These are phyloP conservation scores for Globisporangium viniferum DNA, from an alignment of 352 stramenopile genomes.

Conservation along the genomic window DNA sequence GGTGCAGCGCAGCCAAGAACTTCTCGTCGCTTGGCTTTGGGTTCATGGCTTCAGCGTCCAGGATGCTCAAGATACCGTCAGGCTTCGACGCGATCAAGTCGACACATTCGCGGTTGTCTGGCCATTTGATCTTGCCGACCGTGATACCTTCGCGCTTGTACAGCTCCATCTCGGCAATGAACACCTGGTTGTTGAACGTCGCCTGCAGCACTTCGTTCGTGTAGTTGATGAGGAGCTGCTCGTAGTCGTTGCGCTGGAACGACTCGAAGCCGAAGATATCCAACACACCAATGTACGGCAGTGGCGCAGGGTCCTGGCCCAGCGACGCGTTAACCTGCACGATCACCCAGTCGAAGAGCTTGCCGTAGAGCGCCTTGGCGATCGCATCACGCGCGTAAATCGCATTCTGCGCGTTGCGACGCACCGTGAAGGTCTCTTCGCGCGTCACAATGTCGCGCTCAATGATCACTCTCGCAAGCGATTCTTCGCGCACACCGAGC, in stretches of 20 bases:
- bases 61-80: slow-evolving; percentile 71
- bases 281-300: slow-evolving; percentile 89
- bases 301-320: slow-evolving; percentile 64
- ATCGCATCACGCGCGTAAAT: slow-evolving; percentile 90
- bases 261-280: slow-evolving; percentile 92
- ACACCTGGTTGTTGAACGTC: slow-evolving; percentile 89
- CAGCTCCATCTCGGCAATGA: slow-evolving; percentile 88
- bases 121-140: slow-evolving; percentile 88
- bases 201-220: slow-evolving; percentile 87
- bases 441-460: slow-evolving; percentile 84
- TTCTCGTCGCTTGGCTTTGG: slow-evolving; percentile 88
- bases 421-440: slow-evolving; percentile 80
- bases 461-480: slow-evolving; percentile 79
- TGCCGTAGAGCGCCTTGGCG: slow-evolving; percentile 92
- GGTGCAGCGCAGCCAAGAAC: slow-evolving; percentile 82
- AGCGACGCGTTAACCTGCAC: slow-evolving; percentile 88
- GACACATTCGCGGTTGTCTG: slow-evolving; percentile 90
- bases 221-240: slow-evolving; percentile 91
- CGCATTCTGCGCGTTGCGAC: slow-evolving; percentile 76
- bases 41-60: slow-evolving; percentile 89
- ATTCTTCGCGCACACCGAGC: slow-evolving; percentile 59
- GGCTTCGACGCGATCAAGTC: slow-evolving; percentile 85
- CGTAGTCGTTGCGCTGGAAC: slow-evolving; percentile 90
- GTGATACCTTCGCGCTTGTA: slow-evolving; percentile 90
- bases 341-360: slow-evolving; percentile 93